Conservation (phyloP, 148 eudicot species). For the Chenopodium berlandieri region DNA sequence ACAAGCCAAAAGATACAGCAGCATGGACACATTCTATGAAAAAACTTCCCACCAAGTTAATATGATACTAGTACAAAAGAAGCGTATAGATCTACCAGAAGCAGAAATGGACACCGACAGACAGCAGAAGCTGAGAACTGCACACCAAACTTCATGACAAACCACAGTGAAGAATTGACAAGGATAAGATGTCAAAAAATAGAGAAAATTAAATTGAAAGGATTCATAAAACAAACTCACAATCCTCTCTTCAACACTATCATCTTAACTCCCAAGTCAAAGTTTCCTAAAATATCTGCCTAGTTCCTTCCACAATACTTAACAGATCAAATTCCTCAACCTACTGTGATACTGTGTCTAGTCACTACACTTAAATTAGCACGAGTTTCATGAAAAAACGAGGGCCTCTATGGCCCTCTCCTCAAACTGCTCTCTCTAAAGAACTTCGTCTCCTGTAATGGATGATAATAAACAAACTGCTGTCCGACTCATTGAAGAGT, state of each 20-base stretch:
- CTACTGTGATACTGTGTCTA: background rate
- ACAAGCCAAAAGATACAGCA: background rate
- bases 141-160: slow-evolving; percentile 15
- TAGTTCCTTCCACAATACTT: background rate
- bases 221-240: background rate
- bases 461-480: background rate
- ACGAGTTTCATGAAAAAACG: background rate
- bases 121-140: slow-evolving; percentile 22
- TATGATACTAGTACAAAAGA: slow-evolving; percentile 8
- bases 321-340: background rate
- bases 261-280: background rate
- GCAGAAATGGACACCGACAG: slow-evolving; percentile 15
- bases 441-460: background rate
- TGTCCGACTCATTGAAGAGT: background rate
- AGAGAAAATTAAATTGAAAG: background rate
- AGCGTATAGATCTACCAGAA: slow-evolving; percentile 12
- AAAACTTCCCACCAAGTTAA: background rate
- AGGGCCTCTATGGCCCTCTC: slow-evolving; percentile 6
- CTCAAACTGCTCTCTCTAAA: background rate
- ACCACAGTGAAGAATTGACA: background rate
- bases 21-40: background rate
- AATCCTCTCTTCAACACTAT: background rate
- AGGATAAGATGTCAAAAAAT: background rate
- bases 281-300: background rate
- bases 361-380: background rate